phyloP scores from a whole-genome alignment of 2,329 filamentous ascomycete species.

The Endocalyx cinctus region DNA sequence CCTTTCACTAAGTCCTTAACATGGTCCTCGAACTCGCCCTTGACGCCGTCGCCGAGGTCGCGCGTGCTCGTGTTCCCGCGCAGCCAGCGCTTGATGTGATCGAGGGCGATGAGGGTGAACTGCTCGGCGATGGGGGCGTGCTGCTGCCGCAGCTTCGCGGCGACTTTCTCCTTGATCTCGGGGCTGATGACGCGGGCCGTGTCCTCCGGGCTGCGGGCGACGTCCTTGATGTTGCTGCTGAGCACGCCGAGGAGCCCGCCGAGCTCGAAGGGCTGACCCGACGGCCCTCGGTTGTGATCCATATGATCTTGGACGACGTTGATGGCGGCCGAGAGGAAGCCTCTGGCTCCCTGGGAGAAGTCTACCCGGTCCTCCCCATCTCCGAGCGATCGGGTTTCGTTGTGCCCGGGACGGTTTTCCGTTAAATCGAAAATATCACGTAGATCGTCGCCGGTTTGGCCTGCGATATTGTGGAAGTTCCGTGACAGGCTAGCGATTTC shows the following conservation, averaged over 20 bases:
- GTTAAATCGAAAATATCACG: slow-evolving; percentile 40
- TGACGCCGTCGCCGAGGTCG: slow-evolving; percentile 34
- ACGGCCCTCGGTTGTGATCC: slow-evolving; percentile 25
- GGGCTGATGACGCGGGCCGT: slow-evolving; percentile 40
- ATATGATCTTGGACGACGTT: slow-evolving; percentile 37
- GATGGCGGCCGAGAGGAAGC: slow-evolving; percentile 38
- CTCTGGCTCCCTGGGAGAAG: slow-evolving; percentile 21
- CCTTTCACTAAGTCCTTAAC: slow-evolving; percentile 41
- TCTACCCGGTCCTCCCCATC: slow-evolving; percentile 8
- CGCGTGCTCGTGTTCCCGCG: slow-evolving; percentile 16
- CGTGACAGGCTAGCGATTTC: slow-evolving; percentile 38
- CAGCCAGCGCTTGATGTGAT: slow-evolving; percentile 38
- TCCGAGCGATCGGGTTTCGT: slow-evolving; percentile 25
- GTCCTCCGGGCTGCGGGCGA: slow-evolving; percentile 40
- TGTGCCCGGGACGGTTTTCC: slow-evolving; percentile 28
- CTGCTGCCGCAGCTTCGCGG: slow-evolving; percentile 34
- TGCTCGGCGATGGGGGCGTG: slow-evolving; percentile 41
- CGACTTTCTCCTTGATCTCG: slow-evolving; percentile 42
- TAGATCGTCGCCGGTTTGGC: slow-evolving; percentile 37
- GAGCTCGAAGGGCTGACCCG: slow-evolving; percentile 31
- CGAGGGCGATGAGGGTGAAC: slow-evolving; percentile 41
- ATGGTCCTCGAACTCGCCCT: slow-evolving; percentile 39
- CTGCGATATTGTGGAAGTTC: slow-evolving; percentile 34
- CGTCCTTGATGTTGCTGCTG: slow-evolving; percentile 39
- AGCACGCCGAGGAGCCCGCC: slow-evolving; percentile 39